Base-by-base conservation (phyloP, 805 yeast genomes). In the Cyberlindnera samutprakarnensis region DNA sequence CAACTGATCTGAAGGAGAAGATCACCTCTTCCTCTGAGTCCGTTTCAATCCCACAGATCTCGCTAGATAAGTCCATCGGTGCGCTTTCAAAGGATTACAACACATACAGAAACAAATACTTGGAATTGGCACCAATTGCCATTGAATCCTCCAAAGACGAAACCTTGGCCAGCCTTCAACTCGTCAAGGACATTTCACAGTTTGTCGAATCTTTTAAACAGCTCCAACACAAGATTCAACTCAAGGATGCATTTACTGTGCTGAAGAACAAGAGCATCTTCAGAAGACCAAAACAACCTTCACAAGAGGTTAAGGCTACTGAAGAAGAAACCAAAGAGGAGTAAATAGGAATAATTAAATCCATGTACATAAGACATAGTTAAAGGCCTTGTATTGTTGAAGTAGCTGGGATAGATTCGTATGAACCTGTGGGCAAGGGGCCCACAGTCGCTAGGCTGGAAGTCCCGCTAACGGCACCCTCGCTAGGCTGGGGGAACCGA, bases 61-160 rank as follows among this genome's bases (percentile, higher is more conserved):
- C 30, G 19, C 17, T 27, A 4, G 27, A 17, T 8, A 35, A 34
- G 26, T 18, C 42, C 16, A 10, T 29, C 14, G 46, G 43, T 27
- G 19, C 28, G 4, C 28, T 38, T n/a, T 26, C 28, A 11, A 30
- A 36, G 19, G 29, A 25, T 18, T 22, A 33, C 22, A 28, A 34
- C 21, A 37, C 42, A 15, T 18, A 47, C 30, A 42, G 47, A 35
- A 30, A 30, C 26, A 25, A 34, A 9, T 57, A 57, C 28, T 23
- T 57, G 16, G 39, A 36, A 22, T 23, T 40, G 16, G 33, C 34
- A n/a, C 50, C 53, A 33, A 39, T 49, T 22, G 46, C 41, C 11
- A 34, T 36, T 27, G 44, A 35, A 25, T 36, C 34, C 9, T 14
- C 37, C 7, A 14, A 35, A 16, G 30, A 20, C 27, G 33, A 30